A percentile compares a stretch with the other conserved stretches of the same genome.
Evolutionary conservation across 1,139 yeast genomes (phyloP).

Genomic region (Pneumocystis murina): DNA sequence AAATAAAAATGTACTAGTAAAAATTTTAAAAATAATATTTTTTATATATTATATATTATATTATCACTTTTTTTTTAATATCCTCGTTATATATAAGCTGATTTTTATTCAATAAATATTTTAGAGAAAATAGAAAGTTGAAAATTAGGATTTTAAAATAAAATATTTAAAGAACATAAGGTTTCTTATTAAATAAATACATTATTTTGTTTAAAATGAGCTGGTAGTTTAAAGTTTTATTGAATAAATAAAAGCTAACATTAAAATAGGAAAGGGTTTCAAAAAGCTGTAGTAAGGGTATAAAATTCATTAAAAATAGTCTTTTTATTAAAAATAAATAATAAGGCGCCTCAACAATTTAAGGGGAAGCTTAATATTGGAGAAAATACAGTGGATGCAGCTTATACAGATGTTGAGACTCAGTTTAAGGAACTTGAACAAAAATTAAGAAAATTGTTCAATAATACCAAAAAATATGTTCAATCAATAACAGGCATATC

Average conservation of each 20-base stretch:
- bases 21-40: background rate
- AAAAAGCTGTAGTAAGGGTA: conserved; percentile 9
- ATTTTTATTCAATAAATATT: too few species aligned
- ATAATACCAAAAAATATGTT: conserved; percentile 79
- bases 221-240: background rate
- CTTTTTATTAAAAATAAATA: conserved; percentile 5
- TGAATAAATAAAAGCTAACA: background rate
- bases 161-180: background rate
- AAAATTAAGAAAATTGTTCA: conserved; percentile 79
- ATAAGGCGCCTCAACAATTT: conserved; percentile 42
- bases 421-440: conserved; percentile 81
- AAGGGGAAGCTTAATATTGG: conserved; percentile 74
- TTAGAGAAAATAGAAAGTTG: background rate
- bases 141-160: background rate
- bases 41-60: background rate
- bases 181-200: background rate
- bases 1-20: background rate
- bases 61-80: background rate
- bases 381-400: conserved; percentile 68
- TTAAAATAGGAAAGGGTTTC: conserved; percentile 6
- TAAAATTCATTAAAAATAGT: background rate
- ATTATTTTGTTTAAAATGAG: background rate
- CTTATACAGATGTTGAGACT: conserved; percentile 86
- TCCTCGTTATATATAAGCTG: too few species aligned
- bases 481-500: conserved; percentile 61